A percentile compares a stretch with the other conserved stretches of the same genome.
These are phyloP conservation scores for Solanum hybrid DNA, from an alignment of 305 asterid species.

Conservation along the genomic window DNA sequence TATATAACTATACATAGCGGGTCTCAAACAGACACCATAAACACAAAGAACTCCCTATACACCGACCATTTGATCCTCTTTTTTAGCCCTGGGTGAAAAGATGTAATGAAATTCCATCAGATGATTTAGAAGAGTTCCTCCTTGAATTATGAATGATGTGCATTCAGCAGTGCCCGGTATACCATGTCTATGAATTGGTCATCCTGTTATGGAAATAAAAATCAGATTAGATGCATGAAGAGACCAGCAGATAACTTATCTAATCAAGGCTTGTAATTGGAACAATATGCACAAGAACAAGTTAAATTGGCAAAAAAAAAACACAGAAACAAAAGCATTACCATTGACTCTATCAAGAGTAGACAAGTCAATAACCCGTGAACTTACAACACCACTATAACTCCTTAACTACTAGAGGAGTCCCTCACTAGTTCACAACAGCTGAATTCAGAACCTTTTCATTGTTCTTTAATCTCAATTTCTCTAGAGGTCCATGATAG, in stretches of 20 bases:
- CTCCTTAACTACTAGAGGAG: neutral
- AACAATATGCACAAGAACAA: neutral
- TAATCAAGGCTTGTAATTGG: neutral
- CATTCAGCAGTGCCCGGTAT: conserved; percentile 50
- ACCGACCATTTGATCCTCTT: neutral
- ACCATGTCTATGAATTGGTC: conserved; percentile 65
- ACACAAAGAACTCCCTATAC: neutral
- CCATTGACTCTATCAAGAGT: neutral
- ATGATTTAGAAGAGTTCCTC: neutral
- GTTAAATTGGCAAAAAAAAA: neutral
- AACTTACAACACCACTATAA: neutral
- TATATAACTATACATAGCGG: neutral
- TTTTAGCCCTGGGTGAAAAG: neutral
- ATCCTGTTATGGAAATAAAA: conserved; percentile 26
- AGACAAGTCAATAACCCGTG: neutral
- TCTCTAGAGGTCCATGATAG: neutral
- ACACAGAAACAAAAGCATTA: neutral
- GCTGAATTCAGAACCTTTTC: neutral
- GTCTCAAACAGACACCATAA: neutral
- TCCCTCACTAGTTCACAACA: neutral
- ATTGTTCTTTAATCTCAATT: neutral
- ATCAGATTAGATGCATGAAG: neutral
- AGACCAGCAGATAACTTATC: neutral
- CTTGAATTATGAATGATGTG: conserved; percentile 21
- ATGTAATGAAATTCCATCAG: neutral